Evolutionary conservation across 192 early-diverging fungal genomes (phyloP).

Genomic region (Backusella liffmaniae): DNA sequence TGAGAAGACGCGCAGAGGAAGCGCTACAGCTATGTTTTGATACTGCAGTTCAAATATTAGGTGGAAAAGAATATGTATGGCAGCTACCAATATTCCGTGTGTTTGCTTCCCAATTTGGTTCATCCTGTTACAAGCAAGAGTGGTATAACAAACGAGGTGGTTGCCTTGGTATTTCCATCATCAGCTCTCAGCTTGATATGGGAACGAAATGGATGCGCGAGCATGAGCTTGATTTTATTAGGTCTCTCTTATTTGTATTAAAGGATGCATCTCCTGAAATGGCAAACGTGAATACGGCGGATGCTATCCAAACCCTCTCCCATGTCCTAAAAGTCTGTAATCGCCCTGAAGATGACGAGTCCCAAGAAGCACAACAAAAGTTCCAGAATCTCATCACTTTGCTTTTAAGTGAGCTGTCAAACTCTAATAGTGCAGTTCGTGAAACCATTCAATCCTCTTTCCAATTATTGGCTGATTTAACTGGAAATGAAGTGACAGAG

Average conservation of each 20-base stretch:
- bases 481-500: slow-evolving; percentile 77
- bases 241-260: slow-evolving; percentile 89
- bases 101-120: slow-evolving; percentile 84
- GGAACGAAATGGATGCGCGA: slow-evolving; percentile 91
- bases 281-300: slow-evolving; percentile 68
- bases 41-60: slow-evolving; percentile 53
- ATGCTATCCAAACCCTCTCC: slow-evolving; percentile 67
- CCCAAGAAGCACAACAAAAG: slow-evolving; percentile 54
- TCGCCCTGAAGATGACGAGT: slow-evolving; percentile 52
- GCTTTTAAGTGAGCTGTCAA: slow-evolving; percentile 88
- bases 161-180: slow-evolving; percentile 83
- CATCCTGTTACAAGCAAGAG: slow-evolving; percentile 88
- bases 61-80: slow-evolving; percentile 58
- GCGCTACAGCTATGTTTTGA: slow-evolving; percentile 65
- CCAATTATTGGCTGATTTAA: slow-evolving; percentile 77
- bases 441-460: slow-evolving; percentile 85
- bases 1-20: slow-evolving; percentile 64
- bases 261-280: slow-evolving; percentile 87
- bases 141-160: slow-evolving; percentile 89
- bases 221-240: slow-evolving; percentile 92
- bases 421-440: slow-evolving; percentile 85
- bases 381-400: slow-evolving; percentile 78
- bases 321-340: slow-evolving; percentile 75
- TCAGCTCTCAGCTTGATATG: slow-evolving; percentile 80
- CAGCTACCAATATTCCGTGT: slow-evolving; percentile 72